Evolutionary conservation across 164 flowering plant species (phyloP), one percentile per base, ranked within the genome.

Genomic region (Brasenia schreberi): DNA sequence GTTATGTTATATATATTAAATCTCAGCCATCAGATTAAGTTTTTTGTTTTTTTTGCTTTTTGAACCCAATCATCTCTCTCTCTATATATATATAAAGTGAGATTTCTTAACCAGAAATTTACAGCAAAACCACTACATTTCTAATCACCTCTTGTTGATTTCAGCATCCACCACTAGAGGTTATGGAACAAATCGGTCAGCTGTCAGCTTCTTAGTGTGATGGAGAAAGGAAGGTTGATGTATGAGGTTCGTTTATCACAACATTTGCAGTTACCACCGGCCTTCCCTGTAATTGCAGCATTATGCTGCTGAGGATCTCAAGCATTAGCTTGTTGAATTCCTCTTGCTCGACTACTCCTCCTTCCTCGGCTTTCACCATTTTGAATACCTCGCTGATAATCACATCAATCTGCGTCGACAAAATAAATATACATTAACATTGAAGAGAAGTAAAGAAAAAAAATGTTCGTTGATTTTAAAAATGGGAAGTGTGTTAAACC

Each of bases 251-350:
- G 33, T 91, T 94, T 59, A 91, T 95, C 0, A 91, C 93, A 0
- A 95, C 84, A 71, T 87, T 86, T 1, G 87, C 74, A 16, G 87
- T 85, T 18, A 91, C 77, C 43, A 94, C 77, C 1, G 95, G 84
- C 60, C 75, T 80, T 19, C 93, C 96, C 68, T 89, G 90, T 64
- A 94, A 69, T 61, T 91, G 96, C 75, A 91, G 66, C 97, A 94
- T 91, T 33, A 94, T 74, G 49, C 89, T 81, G 66, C 88, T 95
- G 42, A 94, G 72, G 11, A 89, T 78, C 65, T 88, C 95, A 1
- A 76, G 64, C 77, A 87, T 45, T 7, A 88, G 17, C 78, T 87
- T 84, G 83, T 89, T 91, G 83, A 94, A 91, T 72, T 89, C 96
- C 0, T 87, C 95, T 68, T 84, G 93, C 62, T 72, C 80, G 42